Conservation (phyloP, 345 rosid species). For the Excoecaria cochinchinensis region DNA sequence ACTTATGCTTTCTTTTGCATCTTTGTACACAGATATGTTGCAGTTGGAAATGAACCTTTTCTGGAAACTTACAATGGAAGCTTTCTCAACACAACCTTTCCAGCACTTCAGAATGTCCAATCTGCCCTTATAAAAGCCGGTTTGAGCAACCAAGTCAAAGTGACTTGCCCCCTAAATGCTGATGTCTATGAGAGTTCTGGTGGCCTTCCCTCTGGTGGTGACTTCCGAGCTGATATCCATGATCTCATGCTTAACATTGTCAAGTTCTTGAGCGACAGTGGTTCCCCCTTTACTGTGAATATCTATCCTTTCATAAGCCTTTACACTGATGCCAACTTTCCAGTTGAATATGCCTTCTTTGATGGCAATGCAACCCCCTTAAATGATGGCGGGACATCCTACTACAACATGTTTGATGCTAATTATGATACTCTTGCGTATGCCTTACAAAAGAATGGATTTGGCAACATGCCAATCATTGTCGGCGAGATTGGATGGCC, state of each 20-base stretch:
- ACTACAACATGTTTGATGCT: slow-evolving; percentile 86
- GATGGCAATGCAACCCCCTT: slow-evolving; percentile 50
- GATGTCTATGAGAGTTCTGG: slow-evolving; percentile 62
- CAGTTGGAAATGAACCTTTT: slow-evolving; percentile 92
- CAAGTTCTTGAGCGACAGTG: slow-evolving; percentile 56
- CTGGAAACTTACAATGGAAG: slow-evolving; percentile 62
- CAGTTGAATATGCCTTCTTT: slow-evolving; percentile 79
- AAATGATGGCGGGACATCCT: slow-evolving; percentile 72
- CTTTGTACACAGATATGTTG: slow-evolving; percentile 60
- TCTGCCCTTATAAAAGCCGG: slow-evolving; percentile 92
- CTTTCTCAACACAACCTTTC: slow-evolving; percentile 54
- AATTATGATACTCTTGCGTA: slow-evolving; percentile 74
- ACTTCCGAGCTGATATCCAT: slow-evolving; percentile 67
- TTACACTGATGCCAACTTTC: slow-evolving; percentile 68
- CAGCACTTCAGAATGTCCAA: slow-evolving; percentile 84
- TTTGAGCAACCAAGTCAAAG: slow-evolving; percentile 64
- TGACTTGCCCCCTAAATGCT: slow-evolving; percentile 81
- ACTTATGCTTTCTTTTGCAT: neutral
- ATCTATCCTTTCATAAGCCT: slow-evolving; percentile 94
- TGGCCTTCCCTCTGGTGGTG: slow-evolving; percentile 72
- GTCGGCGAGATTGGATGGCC: slow-evolving; percentile 97
- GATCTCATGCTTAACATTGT: slow-evolving; percentile 61
- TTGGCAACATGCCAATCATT: slow-evolving; percentile 61
- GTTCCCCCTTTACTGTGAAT: slow-evolving; percentile 65
- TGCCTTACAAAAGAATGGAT: slow-evolving; percentile 80